phyloP scores from a whole-genome alignment of 1,284 basidiomycete genomes.

The Stereum hirsutum region DNA sequence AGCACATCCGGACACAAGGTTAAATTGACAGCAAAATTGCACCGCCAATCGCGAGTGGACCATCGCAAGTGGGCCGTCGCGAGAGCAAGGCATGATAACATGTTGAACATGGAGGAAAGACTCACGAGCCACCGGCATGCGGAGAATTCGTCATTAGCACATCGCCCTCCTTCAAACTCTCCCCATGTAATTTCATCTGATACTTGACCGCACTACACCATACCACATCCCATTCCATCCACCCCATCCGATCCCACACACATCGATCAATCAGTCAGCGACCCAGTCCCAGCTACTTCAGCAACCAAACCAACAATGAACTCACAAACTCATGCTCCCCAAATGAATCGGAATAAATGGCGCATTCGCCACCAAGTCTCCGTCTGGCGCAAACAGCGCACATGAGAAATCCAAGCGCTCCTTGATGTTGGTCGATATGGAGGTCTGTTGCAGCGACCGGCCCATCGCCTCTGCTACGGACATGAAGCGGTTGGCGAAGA shows the following conservation, averaged over 20 bases:
- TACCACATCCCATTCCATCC: slow-evolving; percentile 1
- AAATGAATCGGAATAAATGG: slow-evolving; percentile 80
- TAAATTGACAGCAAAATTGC: too few species aligned
- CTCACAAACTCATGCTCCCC: slow-evolving; percentile 79
- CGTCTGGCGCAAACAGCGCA: slow-evolving; percentile 85
- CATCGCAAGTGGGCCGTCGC: too few species aligned
- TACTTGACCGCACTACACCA: slow-evolving; percentile 75
- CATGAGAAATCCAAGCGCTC: slow-evolving; percentile 86
- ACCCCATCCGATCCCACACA: neutral
- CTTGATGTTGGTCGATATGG: slow-evolving; percentile 89
- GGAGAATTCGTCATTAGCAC: slow-evolving; percentile 90
- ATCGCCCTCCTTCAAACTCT: slow-evolving; percentile 72
- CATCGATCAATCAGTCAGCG: too few species aligned
- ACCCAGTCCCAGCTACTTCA: too few species aligned
- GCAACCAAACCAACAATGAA: slow-evolving; percentile 13
- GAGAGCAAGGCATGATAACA: too few species aligned
- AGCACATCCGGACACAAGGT: too few species aligned
- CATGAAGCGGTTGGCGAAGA: slow-evolving; percentile 92
- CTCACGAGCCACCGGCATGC: slow-evolving; percentile 77
- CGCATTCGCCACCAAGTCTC: slow-evolving; percentile 87
- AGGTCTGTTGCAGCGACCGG: slow-evolving; percentile 79
- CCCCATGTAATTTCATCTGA: slow-evolving; percentile 72
- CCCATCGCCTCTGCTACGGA: slow-evolving; percentile 92
- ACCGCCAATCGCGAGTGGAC: too few species aligned
- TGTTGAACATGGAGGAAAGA: slow-evolving; percentile 12